These are phyloP conservation scores for Tardiomyces digboiensis DNA, from an alignment of 1,139 yeast species.

Conservation along the genomic window DNA sequence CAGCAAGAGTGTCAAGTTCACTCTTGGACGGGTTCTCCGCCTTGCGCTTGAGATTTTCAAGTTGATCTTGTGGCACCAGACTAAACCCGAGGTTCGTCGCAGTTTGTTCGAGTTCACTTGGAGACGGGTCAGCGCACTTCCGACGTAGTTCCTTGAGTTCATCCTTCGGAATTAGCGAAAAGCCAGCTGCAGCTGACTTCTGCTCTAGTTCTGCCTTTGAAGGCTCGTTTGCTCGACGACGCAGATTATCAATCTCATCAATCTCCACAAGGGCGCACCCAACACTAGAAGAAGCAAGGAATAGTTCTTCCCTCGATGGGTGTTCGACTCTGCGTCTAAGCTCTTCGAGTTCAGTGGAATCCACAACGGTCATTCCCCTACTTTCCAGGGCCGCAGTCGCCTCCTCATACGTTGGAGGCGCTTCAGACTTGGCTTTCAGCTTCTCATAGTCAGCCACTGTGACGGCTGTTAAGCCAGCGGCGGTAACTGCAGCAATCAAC, in stretches of 20 bases:
- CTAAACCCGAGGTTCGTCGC: constrained; percentile 1
- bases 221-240: constrained; percentile 1
- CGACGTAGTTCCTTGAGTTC: constrained; percentile 9
- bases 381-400: neutral
- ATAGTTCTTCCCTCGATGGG: neutral
- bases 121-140: neutral
- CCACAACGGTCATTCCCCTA: neutral
- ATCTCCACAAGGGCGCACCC: neutral
- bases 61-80: neutral
- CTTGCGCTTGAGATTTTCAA: neutral
- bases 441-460: neutral
- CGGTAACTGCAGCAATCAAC: neutral
- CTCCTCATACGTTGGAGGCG: neutral
- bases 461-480: neutral
- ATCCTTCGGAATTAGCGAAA: constrained; percentile 17
- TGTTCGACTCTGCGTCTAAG: neutral
- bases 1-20: constrained; percentile 1
- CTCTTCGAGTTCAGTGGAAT: neutral
- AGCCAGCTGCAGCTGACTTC: neutral
- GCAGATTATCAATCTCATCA: neutral
- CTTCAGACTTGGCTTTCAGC: neutral
- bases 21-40: constrained; percentile 1
- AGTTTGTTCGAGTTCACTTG: neutral
- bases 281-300: neutral
- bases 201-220: constrained; percentile 3